These are phyloP conservation scores for Saprolegnia diclina DNA, from an alignment of 352 stramenopile genomes.

Conservation along the genomic window DNA sequence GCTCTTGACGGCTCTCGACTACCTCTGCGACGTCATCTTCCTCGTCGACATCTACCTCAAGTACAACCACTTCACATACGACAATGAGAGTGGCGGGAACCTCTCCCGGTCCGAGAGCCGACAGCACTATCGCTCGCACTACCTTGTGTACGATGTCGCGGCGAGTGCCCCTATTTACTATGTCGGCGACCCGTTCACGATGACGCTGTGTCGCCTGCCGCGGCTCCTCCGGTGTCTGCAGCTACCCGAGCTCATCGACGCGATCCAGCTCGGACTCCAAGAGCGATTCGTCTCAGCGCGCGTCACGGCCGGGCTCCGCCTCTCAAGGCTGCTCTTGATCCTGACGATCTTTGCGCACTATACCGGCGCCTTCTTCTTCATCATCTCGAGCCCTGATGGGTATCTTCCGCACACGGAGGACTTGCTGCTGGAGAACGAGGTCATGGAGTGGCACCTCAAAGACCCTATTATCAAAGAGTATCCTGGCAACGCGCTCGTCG, in stretches of 20 bases:
- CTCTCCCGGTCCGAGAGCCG: slow-evolving; percentile 44
- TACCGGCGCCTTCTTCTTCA: slow-evolving; percentile 59
- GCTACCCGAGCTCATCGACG: slow-evolving; percentile 43
- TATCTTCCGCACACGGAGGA: slow-evolving; percentile 26
- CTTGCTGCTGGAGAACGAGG: background rate
- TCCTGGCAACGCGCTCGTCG: slow-evolving; percentile 38
- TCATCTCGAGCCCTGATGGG: slow-evolving; percentile 38
- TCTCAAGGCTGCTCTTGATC: slow-evolving; percentile 57
- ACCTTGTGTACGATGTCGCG: slow-evolving; percentile 40
- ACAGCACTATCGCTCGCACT: slow-evolving; percentile 37
- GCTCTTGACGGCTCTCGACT: slow-evolving; percentile 37
- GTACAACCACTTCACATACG: slow-evolving; percentile 72
- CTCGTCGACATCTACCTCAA: slow-evolving; percentile 57
- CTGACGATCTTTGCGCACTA: slow-evolving; percentile 60
- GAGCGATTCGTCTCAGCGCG: slow-evolving; percentile 57
- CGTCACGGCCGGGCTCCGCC: slow-evolving; percentile 56
- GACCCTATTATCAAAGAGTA: slow-evolving; percentile 68
- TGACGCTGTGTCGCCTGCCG: slow-evolving; percentile 54
- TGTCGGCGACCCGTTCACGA: slow-evolving; percentile 47
- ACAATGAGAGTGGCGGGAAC: slow-evolving; percentile 42
- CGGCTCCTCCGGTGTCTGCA: slow-evolving; percentile 43
- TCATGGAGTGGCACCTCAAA: slow-evolving; percentile 49
- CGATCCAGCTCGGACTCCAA: slow-evolving; percentile 61
- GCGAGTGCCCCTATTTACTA: slow-evolving; percentile 64
- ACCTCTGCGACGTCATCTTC: slow-evolving; percentile 41